These are phyloP conservation scores for Crucibulum laeve DNA, from an alignment of 768 basidiomycete genomes.

Conservation along the genomic window DNA sequence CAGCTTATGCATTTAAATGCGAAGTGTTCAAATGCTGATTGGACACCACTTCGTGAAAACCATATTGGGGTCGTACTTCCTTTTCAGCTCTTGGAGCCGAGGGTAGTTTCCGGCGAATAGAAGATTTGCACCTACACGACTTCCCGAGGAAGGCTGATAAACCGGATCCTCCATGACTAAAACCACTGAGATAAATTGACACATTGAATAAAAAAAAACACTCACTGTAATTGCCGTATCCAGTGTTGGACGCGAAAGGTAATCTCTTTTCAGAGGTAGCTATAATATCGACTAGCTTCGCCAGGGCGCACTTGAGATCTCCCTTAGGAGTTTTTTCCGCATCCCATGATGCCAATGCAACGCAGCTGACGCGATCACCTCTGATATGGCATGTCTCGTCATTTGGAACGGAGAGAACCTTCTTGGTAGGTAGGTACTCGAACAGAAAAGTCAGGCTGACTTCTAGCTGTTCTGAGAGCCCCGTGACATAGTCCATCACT, in stretches of 20 bases:
- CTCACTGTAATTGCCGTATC: constrained; percentile 34
- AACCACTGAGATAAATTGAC: too few species aligned
- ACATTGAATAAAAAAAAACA: not conserved
- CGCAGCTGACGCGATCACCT: constrained; percentile 15
- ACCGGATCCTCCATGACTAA: too few species aligned
- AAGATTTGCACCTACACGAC: constrained; percentile 9
- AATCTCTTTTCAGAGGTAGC: constrained; percentile 11
- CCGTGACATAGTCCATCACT: too few species aligned
- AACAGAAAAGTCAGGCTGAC: constrained; percentile 17
- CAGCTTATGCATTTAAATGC: too few species aligned
- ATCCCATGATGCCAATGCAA: constrained; percentile 21
- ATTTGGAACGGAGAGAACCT: constrained; percentile 18
- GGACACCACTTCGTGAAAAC: constrained; percentile 29
- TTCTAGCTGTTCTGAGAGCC: too few species aligned
- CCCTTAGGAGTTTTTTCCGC: constrained; percentile 7
- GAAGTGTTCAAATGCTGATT: too few species aligned
- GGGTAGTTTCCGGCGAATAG: constrained; percentile 27
- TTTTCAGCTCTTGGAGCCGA: constrained; percentile 25
- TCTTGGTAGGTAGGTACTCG: constrained; percentile 28
- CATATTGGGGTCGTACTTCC: constrained; percentile 27
- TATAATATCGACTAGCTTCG: constrained; percentile 13
- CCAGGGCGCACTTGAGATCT: constrained; percentile 12
- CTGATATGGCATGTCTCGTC: constrained; percentile 27
- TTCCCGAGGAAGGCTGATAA: not conserved
- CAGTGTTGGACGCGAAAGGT: constrained; percentile 14